Percentiles rank a stretch among this genome's conserved stretches.
phyloP scores from a whole-genome alignment of 2,329 filamentous ascomycete genomes.

The Xenosphaeropsis pyriputrescens region DNA sequence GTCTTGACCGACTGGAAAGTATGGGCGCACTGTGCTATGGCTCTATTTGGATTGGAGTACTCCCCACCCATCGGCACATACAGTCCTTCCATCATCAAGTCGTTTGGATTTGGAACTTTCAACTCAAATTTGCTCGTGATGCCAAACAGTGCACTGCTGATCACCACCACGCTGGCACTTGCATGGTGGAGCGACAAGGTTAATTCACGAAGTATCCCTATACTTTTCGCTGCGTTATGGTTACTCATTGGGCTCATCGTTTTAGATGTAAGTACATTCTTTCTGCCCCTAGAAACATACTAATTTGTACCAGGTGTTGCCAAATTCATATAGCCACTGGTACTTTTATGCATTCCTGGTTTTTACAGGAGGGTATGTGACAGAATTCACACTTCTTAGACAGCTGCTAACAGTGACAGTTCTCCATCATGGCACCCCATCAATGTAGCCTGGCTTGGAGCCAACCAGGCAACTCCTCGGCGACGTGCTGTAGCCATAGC shows the following conservation, averaged over 20 bases:
- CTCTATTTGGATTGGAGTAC: too few species aligned
- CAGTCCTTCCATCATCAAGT: too few species aligned
- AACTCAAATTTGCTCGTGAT: conserved; percentile 49
- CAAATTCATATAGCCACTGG: neutral
- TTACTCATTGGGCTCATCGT: conserved; percentile 38
- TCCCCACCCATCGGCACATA: too few species aligned
- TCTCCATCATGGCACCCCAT: conserved; percentile 25
- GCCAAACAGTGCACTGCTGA: conserved; percentile 33
- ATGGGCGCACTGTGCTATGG: too few species aligned
- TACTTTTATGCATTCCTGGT: neutral
- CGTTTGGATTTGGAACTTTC: conserved; percentile 42
- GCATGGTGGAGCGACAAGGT: conserved; percentile 27
- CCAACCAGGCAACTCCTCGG: conserved; percentile 46
- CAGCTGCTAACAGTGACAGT: too few species aligned
- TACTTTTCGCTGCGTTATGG: conserved; percentile 39
- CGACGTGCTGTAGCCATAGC: conserved; percentile 47
- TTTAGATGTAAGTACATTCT: conserved; percentile 22
- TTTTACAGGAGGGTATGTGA: too few species aligned
- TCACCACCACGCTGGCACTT: conserved; percentile 22
- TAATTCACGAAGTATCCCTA: conserved; percentile 32
- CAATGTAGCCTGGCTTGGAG: conserved; percentile 31
- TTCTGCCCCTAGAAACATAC: conserved; percentile 14
- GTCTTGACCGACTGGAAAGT: too few species aligned
- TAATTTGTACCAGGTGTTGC: conserved; percentile 22
- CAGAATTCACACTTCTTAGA: too few species aligned